A percentile compares a stretch with the other conserved stretches of the same genome.
phyloP scores from a whole-genome alignment of 176 grass and related monocot species.

The Tuctoria greenei region DNA sequence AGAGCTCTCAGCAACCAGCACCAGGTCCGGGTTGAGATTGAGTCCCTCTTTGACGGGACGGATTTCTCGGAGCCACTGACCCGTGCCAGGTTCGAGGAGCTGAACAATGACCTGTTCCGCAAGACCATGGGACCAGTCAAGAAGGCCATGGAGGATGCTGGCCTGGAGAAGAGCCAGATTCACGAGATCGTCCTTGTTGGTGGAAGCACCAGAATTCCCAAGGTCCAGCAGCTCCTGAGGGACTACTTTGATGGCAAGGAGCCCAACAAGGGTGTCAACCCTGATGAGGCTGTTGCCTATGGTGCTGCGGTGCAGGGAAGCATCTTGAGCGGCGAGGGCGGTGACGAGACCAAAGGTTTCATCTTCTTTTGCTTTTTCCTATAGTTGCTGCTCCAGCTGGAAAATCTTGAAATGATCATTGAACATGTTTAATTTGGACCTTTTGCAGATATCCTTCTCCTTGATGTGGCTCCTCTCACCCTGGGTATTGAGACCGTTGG shows the following conservation, averaged over 20 bases:
- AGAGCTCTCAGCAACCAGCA: conserved; percentile 74
- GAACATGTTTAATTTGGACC: neutral
- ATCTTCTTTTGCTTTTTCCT: neutral
- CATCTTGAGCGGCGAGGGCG: conserved; percentile 72
- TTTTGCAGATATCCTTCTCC: conserved; percentile 64
- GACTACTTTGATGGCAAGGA: conserved; percentile 77
- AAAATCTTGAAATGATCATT: neutral
- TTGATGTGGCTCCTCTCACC: conserved; percentile 66
- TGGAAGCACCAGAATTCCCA: conserved; percentile 75
- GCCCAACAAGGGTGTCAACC: conserved; percentile 65
- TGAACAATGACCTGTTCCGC: conserved; percentile 70
- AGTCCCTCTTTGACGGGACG: conserved; percentile 64
- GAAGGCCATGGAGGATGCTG: conserved; percentile 77
- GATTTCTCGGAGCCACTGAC: conserved; percentile 77
- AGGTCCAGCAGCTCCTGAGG: conserved; percentile 68
- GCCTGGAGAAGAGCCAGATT: conserved; percentile 67
- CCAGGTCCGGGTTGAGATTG: conserved; percentile 73
- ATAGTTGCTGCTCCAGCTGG: too few species aligned
- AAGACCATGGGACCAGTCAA: conserved; percentile 79
- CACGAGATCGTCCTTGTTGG: conserved; percentile 79
- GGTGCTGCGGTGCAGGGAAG: conserved; percentile 72
- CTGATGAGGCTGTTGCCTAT: conserved; percentile 70
- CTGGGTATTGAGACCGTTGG: conserved; percentile 63
- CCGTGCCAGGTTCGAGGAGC: conserved; percentile 65
- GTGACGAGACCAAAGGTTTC: conserved; percentile 64